Percentiles rank a stretch among this genome's conserved stretches.
Evolutionary conservation across 108 stramenopile genomes (phyloP).

Genomic region (Epithemia pelagica): DNA sequence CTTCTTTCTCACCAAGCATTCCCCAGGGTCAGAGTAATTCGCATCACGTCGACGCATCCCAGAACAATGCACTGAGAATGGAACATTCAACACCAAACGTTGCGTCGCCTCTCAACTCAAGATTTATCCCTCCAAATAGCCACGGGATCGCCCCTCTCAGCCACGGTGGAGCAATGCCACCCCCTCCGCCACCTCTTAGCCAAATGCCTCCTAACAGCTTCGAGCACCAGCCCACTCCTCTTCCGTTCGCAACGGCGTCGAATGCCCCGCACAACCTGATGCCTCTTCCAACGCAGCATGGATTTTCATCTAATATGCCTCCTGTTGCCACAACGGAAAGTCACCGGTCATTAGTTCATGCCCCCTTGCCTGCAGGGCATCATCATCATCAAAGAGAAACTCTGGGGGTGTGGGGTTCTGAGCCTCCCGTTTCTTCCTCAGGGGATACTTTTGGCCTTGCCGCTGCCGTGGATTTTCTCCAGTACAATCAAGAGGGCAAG

Average conservation of each 20-base stretch:
- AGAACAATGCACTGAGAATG: background rate
- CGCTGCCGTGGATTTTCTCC: conserved; percentile 11
- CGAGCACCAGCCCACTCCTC: conserved; percentile 1
- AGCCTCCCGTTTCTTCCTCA: background rate
- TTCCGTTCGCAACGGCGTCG: background rate
- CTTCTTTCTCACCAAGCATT: conserved; percentile 1
- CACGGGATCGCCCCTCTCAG: background rate
- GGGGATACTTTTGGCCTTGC: conserved; percentile 1
- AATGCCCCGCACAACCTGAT: background rate
- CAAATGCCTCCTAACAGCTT: background rate
- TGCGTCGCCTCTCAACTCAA: background rate
- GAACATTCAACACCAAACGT: background rate
- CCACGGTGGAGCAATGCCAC: background rate
- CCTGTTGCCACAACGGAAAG: background rate
- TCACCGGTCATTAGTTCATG: conserved; percentile 2
- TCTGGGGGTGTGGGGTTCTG: background rate
- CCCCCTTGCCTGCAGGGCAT: background rate
- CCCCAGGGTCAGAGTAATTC: background rate
- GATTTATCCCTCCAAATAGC: background rate
- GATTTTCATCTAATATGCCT: background rate
- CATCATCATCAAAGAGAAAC: too few species aligned
- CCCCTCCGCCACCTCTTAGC: background rate
- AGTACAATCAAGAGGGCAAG: conserved; percentile 3
- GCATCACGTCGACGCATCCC: background rate
- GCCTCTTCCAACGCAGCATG: background rate